Evolutionary conservation across 2,329 filamentous ascomycete genomes (phyloP).

Genomic region (Exophiala lecanii-corni): DNA sequence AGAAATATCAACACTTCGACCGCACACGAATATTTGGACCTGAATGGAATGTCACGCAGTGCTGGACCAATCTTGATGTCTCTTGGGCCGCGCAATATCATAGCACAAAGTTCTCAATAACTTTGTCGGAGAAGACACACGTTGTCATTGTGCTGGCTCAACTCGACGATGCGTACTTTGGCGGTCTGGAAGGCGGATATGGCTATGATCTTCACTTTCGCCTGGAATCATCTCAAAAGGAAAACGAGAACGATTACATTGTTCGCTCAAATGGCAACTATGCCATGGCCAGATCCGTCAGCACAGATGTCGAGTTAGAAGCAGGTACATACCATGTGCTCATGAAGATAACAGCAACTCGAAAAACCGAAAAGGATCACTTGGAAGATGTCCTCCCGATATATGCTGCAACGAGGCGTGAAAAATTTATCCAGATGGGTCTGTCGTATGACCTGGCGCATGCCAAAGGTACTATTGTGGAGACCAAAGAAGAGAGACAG

Average conservation of each 20-base stretch:
- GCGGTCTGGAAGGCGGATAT: conserved; percentile 54
- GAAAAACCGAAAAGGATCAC: conserved; percentile 45
- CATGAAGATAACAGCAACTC: conserved; percentile 67
- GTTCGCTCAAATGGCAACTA: conserved; percentile 53
- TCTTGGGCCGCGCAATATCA: conserved; percentile 57
- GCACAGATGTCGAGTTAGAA: conserved; percentile 69
- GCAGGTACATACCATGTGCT: conserved; percentile 71
- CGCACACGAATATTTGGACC: conserved; percentile 56
- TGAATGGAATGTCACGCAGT: conserved; percentile 57
- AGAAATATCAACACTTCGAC: conserved; percentile 57
- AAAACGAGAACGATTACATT: conserved; percentile 56
- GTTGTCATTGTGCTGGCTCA: conserved; percentile 58
- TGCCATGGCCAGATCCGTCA: conserved; percentile 68
- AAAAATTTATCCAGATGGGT: conserved; percentile 60
- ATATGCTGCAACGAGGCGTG: conserved; percentile 59
- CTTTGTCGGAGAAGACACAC: conserved; percentile 47
- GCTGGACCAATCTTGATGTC: conserved; percentile 57
- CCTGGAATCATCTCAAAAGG: conserved; percentile 46
- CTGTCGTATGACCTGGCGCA: conserved; percentile 45
- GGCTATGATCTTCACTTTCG: conserved; percentile 55
- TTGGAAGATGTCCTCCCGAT: conserved; percentile 57
- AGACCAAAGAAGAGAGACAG: conserved; percentile 30
- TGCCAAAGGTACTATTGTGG: conserved; percentile 37
- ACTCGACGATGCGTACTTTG: conserved; percentile 58
- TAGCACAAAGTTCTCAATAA: conserved; percentile 55